Evolutionary conservation across 345 rosid genomes (phyloP), one percentile per base, ranked within the genome.

Genomic region (Sonneratia alba): DNA sequence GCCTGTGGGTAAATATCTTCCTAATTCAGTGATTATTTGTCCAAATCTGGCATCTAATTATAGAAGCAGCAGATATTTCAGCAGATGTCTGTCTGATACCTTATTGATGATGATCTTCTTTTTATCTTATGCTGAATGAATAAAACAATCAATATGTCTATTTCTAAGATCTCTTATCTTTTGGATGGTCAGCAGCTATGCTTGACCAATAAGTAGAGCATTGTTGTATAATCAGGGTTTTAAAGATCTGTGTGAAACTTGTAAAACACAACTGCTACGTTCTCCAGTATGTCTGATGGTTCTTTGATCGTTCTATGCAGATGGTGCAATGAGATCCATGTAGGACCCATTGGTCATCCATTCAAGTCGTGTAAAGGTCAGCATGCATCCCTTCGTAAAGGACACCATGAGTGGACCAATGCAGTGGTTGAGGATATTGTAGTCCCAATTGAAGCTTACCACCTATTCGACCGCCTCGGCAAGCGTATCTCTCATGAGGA

Each of bases 301-400:
- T 38, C 12, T 27, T 0, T 73, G 69, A 72, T 14, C 42, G 34
- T 32, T 64, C 43, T 78, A 66, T 76, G 79, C 87, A 95, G 97
- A 73, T 90, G 83, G 85, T 95, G 99, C 68, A 79, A 79, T 74
- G 99, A 95, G 82, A 87, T 95, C 74, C 97, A 91, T 38, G 99
- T 95, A 70, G 99, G 99, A 78, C 88, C 86, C 59, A 82, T 67
- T 22, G 97, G 93, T 27, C 99, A 90, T 82, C 92, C 97, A 24
- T 95, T 95, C 87, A 95, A 86, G 82, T 88, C 98, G 43, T 94
- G 98, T 79, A 88, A 77, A 87, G 97, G 97, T 55, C 81, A 84
- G 11, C 53, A 57, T 70, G 78, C 95, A 69, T 72, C 92, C 8
- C 56, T 81, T 18, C 93, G 97, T 64, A 94, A 85, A 80, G 96